phyloP scores from a whole-genome alignment of 2,329 filamentous ascomycete species.

The Ophiostoma montium region DNA sequence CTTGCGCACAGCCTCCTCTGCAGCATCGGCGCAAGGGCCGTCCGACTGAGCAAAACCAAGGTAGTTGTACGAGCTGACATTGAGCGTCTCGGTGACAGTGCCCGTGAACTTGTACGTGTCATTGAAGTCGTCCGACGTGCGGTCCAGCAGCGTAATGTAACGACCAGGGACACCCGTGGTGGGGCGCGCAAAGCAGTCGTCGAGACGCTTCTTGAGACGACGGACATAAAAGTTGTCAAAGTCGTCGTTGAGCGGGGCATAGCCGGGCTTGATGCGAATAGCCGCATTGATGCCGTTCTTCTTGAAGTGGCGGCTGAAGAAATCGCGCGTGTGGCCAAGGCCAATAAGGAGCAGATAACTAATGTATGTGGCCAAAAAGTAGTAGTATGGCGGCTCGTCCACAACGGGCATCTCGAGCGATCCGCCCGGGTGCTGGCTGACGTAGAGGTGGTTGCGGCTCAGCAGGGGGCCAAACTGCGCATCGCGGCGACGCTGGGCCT shows the following conservation, averaged over 20 bases:
- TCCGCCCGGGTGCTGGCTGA: constrained; percentile 72
- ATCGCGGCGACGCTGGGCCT: constrained; percentile 61
- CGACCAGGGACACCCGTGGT: constrained; percentile 88
- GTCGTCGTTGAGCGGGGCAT: constrained; percentile 90
- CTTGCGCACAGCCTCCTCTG: constrained; percentile 71
- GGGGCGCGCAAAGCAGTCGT: constrained; percentile 90
- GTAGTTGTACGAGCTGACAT: constrained; percentile 99
- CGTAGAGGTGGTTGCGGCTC: constrained; percentile 70
- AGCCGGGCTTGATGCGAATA: constrained; percentile 71
- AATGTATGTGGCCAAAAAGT: constrained; percentile 93
- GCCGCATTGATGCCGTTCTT: constrained; percentile 70
- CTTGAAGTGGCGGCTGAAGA: constrained; percentile 92
- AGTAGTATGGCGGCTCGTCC: constrained; percentile 94
- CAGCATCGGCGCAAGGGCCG: constrained; percentile 85
- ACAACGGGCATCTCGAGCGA: constrained; percentile 72
- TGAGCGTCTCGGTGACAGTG: constrained; percentile 84
- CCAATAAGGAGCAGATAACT: constrained; percentile 94
- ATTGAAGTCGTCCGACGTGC: constrained; percentile 84
- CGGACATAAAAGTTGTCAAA: constrained; percentile 98
- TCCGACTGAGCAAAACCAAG: constrained; percentile 96
- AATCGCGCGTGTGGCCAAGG: constrained; percentile 89
- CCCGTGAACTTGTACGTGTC: constrained; percentile 78
- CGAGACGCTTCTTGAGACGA: constrained; percentile 82
- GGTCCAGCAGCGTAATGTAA: constrained; percentile 85
- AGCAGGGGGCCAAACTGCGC: constrained; percentile 83